phyloP scores from a whole-genome alignment of 306 rosid genomes.

The Vigna unguiculata region DNA sequence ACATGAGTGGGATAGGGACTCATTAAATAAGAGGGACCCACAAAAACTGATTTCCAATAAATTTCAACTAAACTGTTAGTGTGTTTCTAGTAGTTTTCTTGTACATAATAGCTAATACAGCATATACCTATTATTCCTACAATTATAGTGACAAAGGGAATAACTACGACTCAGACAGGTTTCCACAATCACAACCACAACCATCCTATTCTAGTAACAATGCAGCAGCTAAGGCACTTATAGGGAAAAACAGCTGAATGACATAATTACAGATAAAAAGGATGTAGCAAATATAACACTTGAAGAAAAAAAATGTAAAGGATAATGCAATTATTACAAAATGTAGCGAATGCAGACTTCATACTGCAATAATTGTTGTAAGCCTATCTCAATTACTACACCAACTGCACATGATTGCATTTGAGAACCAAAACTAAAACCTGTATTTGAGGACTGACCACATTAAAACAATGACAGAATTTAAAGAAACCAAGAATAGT shows the following conservation, averaged over 20 bases:
- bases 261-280: not conserved
- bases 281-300: constrained; percentile 14
- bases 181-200: constrained; percentile 14
- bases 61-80: not conserved
- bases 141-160: not conserved
- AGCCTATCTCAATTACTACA: constrained; percentile 7
- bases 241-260: constrained; percentile 28
- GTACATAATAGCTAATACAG: constrained; percentile 33
- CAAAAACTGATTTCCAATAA: not conserved
- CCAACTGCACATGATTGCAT: constrained; percentile 15
- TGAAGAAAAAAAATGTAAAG: not conserved
- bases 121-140: constrained; percentile 8
- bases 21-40: not conserved
- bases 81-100: not conserved
- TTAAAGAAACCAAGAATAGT: constrained; percentile 28
- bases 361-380: constrained; percentile 28
- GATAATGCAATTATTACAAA: constrained; percentile 2
- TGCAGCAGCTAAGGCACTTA: constrained; percentile 23
- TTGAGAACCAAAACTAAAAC: constrained; percentile 22
- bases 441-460: constrained; percentile 23
- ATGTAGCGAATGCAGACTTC: constrained; percentile 4
- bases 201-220: constrained; percentile 14
- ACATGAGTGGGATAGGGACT: not conserved
- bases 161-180: constrained; percentile 18
- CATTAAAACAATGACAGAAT: constrained; percentile 6